Base-by-base conservation (phyloP, 495 filamentous ascomycete species). In the Neurospora sp. region DNA sequence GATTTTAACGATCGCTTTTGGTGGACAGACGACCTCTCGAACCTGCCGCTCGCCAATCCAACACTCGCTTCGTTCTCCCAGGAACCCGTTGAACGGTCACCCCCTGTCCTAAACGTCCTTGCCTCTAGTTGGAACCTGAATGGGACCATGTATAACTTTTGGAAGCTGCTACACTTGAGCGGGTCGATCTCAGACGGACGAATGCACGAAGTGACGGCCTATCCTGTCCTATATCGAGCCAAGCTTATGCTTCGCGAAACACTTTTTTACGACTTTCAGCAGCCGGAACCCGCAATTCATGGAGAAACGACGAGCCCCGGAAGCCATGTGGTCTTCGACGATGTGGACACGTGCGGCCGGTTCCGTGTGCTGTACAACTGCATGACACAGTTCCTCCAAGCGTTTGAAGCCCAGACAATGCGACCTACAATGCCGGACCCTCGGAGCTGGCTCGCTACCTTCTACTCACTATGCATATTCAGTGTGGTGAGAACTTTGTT, bases 1-100 rank as follows among this genome's bases (percentile, higher is more conserved):
- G 84, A 86, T 70, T 86, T 84, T 59, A 80, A 84, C 42, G 84
- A 86, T 53, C 82, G 82, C 0, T 86, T 86, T 65, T 86, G 84
- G 84, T 86, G 84, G 84, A 85, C 84, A 20, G 84, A 86, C 68
- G 84, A 86, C 71, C 77, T 84, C 9, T 81, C 83, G 31, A 83
- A 75, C 69, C 72, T 83, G 12, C 83, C 83, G n/a, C 82, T 79
- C 61, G 73, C 79, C 4, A 85, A 84, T 72, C 84, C 82, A 6
- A 79, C 81, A 7, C 73, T 81, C 14, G 80, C 83, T 9, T 79
- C 78, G 16, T 85, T 82, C 74, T 80, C 78, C 35, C 81, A 77
- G 69, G 83, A 84, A 35, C 72, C 81, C 4, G 75, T 78, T 40
- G 82, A 81, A 20, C 79, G 80, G 42, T 78, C 84, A 14, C 83